Evolutionary conservation across 176 grass and related monocot genomes (phyloP).

Genomic region (Pharus latifolius): DNA sequence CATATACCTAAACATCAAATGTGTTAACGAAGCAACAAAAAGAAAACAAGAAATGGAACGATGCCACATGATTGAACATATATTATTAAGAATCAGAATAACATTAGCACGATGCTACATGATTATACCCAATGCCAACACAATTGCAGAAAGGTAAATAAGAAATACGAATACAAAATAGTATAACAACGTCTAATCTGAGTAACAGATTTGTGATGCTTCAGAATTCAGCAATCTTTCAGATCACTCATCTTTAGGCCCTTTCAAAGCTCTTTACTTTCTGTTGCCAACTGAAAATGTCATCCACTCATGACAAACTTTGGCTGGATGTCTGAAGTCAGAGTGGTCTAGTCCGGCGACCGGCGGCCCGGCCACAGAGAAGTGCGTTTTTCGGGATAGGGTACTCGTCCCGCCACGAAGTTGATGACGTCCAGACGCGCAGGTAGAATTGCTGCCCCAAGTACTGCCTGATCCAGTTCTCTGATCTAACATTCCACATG

Average conservation of each 20-base stretch:
- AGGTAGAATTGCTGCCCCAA: conserved; percentile 92
- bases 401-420: conserved; percentile 72
- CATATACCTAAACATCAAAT: no score
- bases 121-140: conserved; percentile 25
- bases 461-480: conserved; percentile 80
- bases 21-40: no score
- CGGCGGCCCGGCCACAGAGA: conserved; percentile 65
- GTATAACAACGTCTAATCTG: conserved; percentile 2
- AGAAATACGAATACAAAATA: conserved; percentile 4
- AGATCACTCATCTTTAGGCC: not conserved
- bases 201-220: not conserved
- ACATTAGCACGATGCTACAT: conserved; percentile 14
- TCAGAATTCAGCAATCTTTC: not conserved
- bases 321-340: not conserved
- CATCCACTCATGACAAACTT: conserved; percentile 63
- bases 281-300: conserved; percentile 14
- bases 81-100: conserved; percentile 8
- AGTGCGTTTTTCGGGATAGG: conserved; percentile 89
- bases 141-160: not conserved
- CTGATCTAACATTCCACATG: conserved; percentile 81
- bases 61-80: not conserved
- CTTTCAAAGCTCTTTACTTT: not conserved
- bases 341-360: conserved; percentile 55
- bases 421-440: conserved; percentile 67
- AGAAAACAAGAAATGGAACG: not conserved